Conservation (phyloP, 208 protist genomes). For the Trypanosoma boissoni region DNA sequence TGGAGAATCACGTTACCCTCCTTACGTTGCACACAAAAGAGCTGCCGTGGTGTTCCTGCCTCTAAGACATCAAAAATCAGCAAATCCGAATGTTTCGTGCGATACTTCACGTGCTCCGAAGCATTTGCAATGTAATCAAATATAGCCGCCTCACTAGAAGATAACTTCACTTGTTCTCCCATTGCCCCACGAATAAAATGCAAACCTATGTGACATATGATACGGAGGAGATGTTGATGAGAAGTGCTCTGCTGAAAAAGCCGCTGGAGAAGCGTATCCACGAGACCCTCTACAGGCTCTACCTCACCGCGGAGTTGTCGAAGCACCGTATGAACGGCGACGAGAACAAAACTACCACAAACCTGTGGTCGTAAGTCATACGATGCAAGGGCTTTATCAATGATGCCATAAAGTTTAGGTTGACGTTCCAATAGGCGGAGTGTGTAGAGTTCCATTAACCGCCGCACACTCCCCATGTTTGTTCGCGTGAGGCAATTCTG, state of each 20-base stretch:
- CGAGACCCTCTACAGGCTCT: slow-evolving; percentile 28
- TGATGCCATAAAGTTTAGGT: slow-evolving; percentile 47
- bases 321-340: slow-evolving; percentile 66
- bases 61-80: slow-evolving; percentile 66
- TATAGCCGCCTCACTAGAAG: slow-evolving; percentile 33
- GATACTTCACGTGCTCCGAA: slow-evolving; percentile 75
- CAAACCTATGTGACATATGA: slow-evolving; percentile 84
- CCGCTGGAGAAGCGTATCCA: slow-evolving; percentile 50
- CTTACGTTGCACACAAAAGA: slow-evolving; percentile 80
- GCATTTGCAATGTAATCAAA: slow-evolving; percentile 67
- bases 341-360: slow-evolving; percentile 74
- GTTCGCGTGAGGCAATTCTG: slow-evolving; percentile 59
- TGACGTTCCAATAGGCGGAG: slow-evolving; percentile 57
- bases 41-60: slow-evolving; percentile 46
- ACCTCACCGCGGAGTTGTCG: slow-evolving; percentile 29
- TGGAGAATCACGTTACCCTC: slow-evolving; percentile 74
- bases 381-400: slow-evolving; percentile 49
- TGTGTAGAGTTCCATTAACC: slow-evolving; percentile 85
- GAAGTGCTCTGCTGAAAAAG: slow-evolving; percentile 83
- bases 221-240: slow-evolving; percentile 89
- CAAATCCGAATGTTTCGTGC: slow-evolving; percentile 65
- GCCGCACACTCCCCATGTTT: slow-evolving; percentile 88
- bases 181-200: slow-evolving; percentile 48
- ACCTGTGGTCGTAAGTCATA: slow-evolving; percentile 78
- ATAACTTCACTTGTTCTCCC: slow-evolving; percentile 19